These are phyloP conservation scores for Cubamyces lactineus DNA, from an alignment of 768 basidiomycete genomes.

Conservation along the genomic window DNA sequence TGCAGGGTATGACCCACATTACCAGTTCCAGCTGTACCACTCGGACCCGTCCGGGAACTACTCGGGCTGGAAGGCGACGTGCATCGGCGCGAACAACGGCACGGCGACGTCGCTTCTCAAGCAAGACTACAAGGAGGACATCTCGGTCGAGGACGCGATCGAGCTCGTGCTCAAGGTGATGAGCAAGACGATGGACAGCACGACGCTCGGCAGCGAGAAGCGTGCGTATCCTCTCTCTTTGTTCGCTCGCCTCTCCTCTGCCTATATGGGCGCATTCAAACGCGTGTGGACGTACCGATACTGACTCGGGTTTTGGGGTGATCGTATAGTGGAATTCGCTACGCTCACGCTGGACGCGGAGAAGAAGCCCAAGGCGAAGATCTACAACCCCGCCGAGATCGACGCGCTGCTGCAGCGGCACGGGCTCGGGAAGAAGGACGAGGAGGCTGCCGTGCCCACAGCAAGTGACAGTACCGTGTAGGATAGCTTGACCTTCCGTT, in stretches of 20 bases:
- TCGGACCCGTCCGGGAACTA: conserved; percentile 99
- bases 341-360: conserved; percentile 83
- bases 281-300: not conserved
- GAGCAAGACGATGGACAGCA: conserved; percentile 99
- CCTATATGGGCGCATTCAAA: not conserved
- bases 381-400: conserved; percentile 87
- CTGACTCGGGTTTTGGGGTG: not conserved
- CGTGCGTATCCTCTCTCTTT: conserved; percentile 51
- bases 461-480: conserved; percentile 8
- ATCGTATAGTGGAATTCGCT: conserved; percentile 85
- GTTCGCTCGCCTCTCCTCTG: not conserved
- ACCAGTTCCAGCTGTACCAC: conserved; percentile 96
- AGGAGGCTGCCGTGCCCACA: conserved; percentile 68
- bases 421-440: conserved; percentile 86
- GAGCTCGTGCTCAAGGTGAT: conserved; percentile 91
- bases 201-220: conserved; percentile 95
- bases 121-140: conserved; percentile 98
- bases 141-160: conserved; percentile 88
- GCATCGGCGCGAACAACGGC: conserved; percentile 97
- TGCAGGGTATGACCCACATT: conserved; percentile 95
- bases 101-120: conserved; percentile 94
- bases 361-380: conserved; percentile 85
- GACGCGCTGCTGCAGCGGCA: conserved; percentile 80
- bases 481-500: not conserved
- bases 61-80: conserved; percentile 97